These are phyloP conservation scores for Crithidia sp. DNA, from an alignment of 208 protist genomes.

Conservation along the genomic window DNA sequence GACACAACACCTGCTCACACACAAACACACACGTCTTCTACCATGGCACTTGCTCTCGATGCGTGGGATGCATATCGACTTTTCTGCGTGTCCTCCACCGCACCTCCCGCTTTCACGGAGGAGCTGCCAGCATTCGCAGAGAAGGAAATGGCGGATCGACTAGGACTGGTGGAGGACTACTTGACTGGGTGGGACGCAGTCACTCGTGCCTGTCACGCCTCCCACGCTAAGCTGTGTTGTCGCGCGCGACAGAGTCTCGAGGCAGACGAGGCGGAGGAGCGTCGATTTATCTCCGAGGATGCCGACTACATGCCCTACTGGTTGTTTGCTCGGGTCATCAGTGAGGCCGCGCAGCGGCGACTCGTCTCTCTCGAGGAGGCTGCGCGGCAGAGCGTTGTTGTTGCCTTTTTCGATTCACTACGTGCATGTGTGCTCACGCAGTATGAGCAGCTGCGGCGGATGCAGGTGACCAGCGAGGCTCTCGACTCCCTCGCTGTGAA, in stretches of 20 bases:
- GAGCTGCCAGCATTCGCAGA: constrained; percentile 18
- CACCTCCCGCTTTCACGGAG: neutral
- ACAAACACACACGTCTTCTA: neutral
- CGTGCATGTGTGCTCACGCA: neutral
- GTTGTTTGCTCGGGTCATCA: constrained; percentile 34
- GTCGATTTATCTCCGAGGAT: constrained; percentile 62
- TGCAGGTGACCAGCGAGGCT: constrained; percentile 23
- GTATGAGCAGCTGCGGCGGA: constrained; percentile 26
- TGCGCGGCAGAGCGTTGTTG: neutral
- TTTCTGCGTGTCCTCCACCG: constrained; percentile 18
- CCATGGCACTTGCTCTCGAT: constrained; percentile 11
- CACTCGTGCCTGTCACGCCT: constrained; percentile 1
- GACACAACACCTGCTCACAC: neutral
- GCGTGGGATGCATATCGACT: constrained; percentile 40
- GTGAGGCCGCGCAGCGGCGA: neutral
- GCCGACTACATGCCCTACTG: constrained; percentile 22
- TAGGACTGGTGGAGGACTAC: constrained; percentile 59
- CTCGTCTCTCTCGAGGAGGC: constrained; percentile 21
- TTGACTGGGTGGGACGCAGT: constrained; percentile 19
- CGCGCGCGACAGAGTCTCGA: constrained; percentile 6
- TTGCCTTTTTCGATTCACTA: neutral
- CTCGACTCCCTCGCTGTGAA: constrained; percentile 35
- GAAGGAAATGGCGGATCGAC: constrained; percentile 27
- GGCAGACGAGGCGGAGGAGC: constrained; percentile 62
- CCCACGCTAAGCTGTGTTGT: constrained; percentile 2